These are phyloP conservation scores for Truncatella angustata DNA, from an alignment of 2,329 filamentous ascomycete genomes.

Conservation along the genomic window DNA sequence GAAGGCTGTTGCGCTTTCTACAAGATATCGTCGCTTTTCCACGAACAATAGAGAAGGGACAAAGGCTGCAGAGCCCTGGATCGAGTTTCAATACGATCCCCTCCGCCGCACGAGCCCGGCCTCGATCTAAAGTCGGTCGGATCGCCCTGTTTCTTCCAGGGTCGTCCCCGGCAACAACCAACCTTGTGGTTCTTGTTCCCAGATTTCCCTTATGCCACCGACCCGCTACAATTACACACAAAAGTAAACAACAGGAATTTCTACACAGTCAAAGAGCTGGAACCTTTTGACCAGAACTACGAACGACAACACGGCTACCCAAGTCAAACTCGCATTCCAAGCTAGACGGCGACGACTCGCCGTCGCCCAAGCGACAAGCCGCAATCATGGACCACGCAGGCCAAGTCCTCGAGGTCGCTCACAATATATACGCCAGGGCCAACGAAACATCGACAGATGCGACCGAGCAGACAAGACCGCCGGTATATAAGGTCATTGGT, in stretches of 20 bases:
- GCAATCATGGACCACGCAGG: slow-evolving; percentile 36
- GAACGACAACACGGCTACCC: background rate
- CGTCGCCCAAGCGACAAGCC: slow-evolving; percentile 14
- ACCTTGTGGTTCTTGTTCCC: background rate
- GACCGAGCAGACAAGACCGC: slow-evolving; percentile 35
- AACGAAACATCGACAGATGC: slow-evolving; percentile 32
- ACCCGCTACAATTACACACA: background rate
- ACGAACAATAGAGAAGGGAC: background rate
- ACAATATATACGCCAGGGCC: slow-evolving; percentile 40
- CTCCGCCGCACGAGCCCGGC: background rate
- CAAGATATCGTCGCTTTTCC: background rate
- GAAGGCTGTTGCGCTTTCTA: background rate
- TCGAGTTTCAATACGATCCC: background rate
- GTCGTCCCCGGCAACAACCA: background rate
- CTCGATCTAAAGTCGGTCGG: background rate
- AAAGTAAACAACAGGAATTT: background rate
- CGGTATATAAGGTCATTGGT: slow-evolving; percentile 78
- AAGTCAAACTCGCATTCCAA: background rate
- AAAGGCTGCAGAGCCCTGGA: background rate
- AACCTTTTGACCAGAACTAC: background rate
- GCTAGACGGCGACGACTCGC: slow-evolving; percentile 10
- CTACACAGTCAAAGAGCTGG: background rate
- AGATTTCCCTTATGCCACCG: slow-evolving; percentile 3
- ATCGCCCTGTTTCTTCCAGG: background rate
- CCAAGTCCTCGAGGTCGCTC: slow-evolving; percentile 31